Evolutionary conservation across 257 asterid genomes (phyloP), one percentile per base, ranked within the genome.

Genomic region (Petrea volubilis): DNA sequence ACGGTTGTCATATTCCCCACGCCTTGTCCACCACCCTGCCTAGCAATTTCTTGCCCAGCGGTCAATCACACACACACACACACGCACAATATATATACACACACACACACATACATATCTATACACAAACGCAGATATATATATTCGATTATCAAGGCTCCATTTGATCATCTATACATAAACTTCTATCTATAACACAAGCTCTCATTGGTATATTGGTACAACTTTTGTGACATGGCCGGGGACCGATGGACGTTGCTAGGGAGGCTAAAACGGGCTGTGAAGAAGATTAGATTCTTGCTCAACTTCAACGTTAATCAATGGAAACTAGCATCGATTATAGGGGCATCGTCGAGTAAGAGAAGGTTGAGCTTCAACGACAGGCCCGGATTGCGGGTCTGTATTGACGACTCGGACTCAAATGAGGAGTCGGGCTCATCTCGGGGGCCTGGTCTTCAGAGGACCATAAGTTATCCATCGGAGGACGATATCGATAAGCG

Each of bases 401-500:
- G 95, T 23, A 46, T 76, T 0, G 86, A 74, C 0, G 84, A 75
- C 60, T 34, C 76, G 11, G 84, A 29, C 12, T 58, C 82, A 6
- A 64, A 50, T 0, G 78, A 73, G 6, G 66, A 28, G 1, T 55
- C 77, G 1, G 74, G 78, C 24, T 77, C 83, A 1, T 63, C 74
- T 0, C 23, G 77, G 28, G 43, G 43, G 10, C 10, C 43, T 8
- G 78, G 76, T 28, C 77, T 91, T 1, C 89, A 71, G 53, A 81
- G 96, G 64, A 86, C 96, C 5, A 79, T 64, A 0, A 89, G 98
- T 36, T 89, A 63, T 77, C 93, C 91, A 4, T 74, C 82, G 3
- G 96, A 84, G 36, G 97, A 89, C 31, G 96, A 91, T 74, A 71
- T 94, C 43, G 96, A 94, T 38, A 82, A 83, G 68, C 88, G 93